These are phyloP conservation scores for Phanerochaete sordida DNA, from an alignment of 768 basidiomycete species.

Conservation along the genomic window DNA sequence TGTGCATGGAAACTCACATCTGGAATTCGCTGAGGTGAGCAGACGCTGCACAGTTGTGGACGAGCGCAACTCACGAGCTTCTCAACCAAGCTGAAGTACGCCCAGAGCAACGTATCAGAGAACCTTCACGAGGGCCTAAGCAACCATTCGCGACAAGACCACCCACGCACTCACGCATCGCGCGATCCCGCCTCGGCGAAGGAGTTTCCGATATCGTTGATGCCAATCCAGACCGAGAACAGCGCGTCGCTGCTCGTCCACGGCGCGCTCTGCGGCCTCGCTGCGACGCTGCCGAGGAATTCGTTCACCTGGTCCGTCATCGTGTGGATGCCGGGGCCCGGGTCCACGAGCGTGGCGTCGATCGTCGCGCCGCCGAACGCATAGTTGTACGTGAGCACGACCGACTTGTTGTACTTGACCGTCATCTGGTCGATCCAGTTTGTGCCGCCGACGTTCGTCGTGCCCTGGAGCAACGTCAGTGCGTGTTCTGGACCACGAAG, in stretches of 20 bases:
- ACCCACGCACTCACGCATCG: conserved; percentile 36
- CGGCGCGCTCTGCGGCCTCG: conserved; percentile 45
- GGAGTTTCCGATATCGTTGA: conserved; percentile 65
- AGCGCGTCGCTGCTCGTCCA: conserved; percentile 57
- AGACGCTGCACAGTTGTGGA: not conserved
- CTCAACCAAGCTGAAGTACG: conserved; percentile 48
- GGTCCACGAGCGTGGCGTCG: conserved; percentile 51
- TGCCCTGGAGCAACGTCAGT: conserved; percentile 29
- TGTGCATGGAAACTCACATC: not conserved
- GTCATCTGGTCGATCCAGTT: conserved; percentile 62
- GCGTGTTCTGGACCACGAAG: not conserved
- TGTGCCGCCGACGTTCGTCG: conserved; percentile 48
- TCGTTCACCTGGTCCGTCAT: conserved; percentile 60
- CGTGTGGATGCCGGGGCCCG: conserved; percentile 51
- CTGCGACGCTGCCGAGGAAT: conserved; percentile 47
- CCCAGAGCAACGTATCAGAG: conserved; percentile 43
- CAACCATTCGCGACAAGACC: conserved; percentile 4
- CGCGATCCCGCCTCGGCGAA: conserved; percentile 46
- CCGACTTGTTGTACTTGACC: conserved; percentile 47
- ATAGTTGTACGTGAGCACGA: conserved; percentile 58
- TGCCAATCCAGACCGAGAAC: conserved; percentile 70
- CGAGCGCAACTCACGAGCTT: conserved; percentile 36
- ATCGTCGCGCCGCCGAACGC: conserved; percentile 69
- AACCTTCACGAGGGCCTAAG: conserved; percentile 31
- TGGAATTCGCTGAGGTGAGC: not conserved